These are phyloP conservation scores for Clonostachys rhizophaga DNA, from an alignment of 2,329 filamentous ascomycete genomes.

Conservation along the genomic window DNA sequence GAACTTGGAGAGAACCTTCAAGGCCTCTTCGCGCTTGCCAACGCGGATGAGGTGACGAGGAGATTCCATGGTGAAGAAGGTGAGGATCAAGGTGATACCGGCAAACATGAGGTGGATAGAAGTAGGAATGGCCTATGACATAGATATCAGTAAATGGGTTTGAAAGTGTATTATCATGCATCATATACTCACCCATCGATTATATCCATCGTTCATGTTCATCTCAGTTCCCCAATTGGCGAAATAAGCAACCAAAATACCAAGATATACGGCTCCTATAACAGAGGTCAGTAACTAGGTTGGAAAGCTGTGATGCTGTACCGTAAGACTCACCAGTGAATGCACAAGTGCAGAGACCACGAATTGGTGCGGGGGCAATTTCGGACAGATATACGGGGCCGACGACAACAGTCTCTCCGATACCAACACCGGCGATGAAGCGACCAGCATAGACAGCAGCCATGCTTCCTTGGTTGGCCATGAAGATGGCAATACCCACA, in stretches of 20 bases:
- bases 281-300: no score
- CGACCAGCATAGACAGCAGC: slow-evolving; percentile 48
- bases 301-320: not conserved
- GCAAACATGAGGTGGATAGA: slow-evolving; percentile 57
- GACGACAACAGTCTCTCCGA: slow-evolving; percentile 53
- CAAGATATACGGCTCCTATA: slow-evolving; percentile 49
- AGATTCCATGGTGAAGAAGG: slow-evolving; percentile 9
- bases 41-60: slow-evolving; percentile 21
- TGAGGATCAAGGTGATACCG: slow-evolving; percentile 9
- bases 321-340: slow-evolving; percentile 17
- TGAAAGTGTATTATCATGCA: slow-evolving; percentile 3
- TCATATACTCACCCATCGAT: slow-evolving; percentile 6
- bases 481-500: slow-evolving; percentile 40
- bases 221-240: slow-evolving; percentile 50
- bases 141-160: slow-evolving; percentile 25
- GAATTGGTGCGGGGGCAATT: slow-evolving; percentile 56
- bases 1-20: slow-evolving; percentile 28
- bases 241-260: slow-evolving; percentile 67
- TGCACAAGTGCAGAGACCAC: slow-evolving; percentile 58
- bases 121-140: slow-evolving; percentile 45
- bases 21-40: slow-evolving; percentile 23
- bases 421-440: slow-evolving; percentile 49
- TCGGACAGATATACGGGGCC: slow-evolving; percentile 61
- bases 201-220: slow-evolving; percentile 26
- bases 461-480: slow-evolving; percentile 35